Percentiles rank a stretch among this genome's conserved stretches.
Conservation (phyloP, 441 rosid species). For the Populus hybrid region DNA sequence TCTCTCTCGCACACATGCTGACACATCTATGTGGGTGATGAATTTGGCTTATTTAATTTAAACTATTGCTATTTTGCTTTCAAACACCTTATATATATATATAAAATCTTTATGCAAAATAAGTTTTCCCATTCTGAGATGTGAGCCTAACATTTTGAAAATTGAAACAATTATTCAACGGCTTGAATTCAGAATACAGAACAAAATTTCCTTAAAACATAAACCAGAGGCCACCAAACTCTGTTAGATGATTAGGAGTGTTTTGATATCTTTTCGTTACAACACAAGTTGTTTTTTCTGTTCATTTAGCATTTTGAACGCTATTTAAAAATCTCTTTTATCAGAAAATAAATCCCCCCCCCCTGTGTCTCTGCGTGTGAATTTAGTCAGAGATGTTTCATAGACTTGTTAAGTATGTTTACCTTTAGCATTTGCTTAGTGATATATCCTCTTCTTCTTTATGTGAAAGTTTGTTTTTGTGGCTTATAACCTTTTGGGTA, state of each 20-base stretch:
- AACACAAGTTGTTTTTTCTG: neutral
- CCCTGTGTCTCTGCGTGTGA: neutral
- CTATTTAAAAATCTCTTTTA: neutral
- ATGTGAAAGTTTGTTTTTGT: slow-evolving; percentile 2
- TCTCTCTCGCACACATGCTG: neutral
- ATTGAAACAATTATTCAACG: neutral
- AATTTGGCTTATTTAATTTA: neutral
- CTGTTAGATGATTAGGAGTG: neutral
- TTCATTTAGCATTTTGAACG: neutral
- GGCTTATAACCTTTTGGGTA: neutral
- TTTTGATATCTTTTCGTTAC: neutral
- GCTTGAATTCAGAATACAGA: neutral
- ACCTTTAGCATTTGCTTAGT: neutral
- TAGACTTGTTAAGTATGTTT: neutral
- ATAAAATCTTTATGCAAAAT: neutral
- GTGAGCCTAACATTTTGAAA: neutral
- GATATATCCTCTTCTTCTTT: neutral
- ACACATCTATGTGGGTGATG: neutral
- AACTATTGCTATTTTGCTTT: neutral
- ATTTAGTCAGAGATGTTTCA: neutral
- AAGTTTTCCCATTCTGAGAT: neutral
- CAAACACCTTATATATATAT: neutral
- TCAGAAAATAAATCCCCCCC: neutral
- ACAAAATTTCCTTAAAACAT: neutral
- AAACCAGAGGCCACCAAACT: neutral